These are phyloP conservation scores for Perkinsus olseni DNA, from an alignment of 169 alveolate species.

Conservation along the genomic window DNA sequence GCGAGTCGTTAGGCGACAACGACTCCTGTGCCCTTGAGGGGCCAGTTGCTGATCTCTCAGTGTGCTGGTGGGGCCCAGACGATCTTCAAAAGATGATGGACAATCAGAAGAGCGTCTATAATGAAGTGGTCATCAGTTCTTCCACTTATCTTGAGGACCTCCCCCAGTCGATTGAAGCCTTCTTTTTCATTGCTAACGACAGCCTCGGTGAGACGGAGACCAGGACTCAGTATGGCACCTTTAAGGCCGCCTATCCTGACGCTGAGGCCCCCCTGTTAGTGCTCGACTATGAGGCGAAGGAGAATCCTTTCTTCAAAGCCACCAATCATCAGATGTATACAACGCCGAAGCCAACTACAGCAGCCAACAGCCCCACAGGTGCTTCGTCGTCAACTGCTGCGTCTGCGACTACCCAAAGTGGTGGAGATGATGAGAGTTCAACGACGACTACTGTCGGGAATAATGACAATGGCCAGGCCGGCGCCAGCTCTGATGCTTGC, in stretches of 20 bases:
- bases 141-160: background rate
- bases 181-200: background rate
- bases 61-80: background rate
- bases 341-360: background rate
- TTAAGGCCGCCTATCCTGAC: background rate
- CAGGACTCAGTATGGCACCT: background rate
- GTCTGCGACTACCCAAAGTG: background rate
- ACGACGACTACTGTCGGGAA: background rate
- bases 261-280: background rate
- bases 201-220: background rate
- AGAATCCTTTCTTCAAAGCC: background rate
- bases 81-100: background rate
- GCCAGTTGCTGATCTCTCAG: background rate
- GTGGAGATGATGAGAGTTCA: background rate
- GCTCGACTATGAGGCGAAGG: background rate
- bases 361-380: background rate
- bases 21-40: background rate
- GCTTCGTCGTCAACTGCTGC: background rate
- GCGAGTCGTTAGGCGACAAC: background rate
- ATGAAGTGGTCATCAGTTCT: background rate
- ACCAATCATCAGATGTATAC: background rate
- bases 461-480: background rate
- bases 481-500: background rate
- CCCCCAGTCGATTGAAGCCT: background rate
- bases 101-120: background rate